Conservation (phyloP, 1,139 yeast genomes). For the Candida tunisiensis region DNA sequence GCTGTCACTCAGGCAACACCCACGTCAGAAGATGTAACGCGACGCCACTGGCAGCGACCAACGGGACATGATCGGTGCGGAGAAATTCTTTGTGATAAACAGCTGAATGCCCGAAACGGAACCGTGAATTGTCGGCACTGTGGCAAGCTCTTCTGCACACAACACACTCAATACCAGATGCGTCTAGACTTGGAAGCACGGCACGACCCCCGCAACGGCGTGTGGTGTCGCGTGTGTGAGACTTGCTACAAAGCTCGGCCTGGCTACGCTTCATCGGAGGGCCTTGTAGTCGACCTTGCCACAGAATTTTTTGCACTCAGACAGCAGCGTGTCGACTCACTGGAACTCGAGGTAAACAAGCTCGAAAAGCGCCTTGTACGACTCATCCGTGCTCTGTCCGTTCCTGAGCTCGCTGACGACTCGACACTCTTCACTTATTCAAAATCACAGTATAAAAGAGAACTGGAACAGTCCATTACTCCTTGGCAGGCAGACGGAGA, state of each 20-base stretch:
- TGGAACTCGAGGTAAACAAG: constrained; percentile 31
- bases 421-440: constrained; percentile 7
- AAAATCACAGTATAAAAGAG: constrained; percentile 14
- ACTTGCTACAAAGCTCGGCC: constrained; percentile 41
- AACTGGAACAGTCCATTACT: constrained; percentile 35
- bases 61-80: constrained; percentile 16
- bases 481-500: constrained; percentile 51
- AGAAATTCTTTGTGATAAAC: constrained; percentile 13
- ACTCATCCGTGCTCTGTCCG: constrained; percentile 17
- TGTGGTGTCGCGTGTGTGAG: constrained; percentile 58
- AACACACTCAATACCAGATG: constrained; percentile 39
- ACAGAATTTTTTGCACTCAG: constrained; percentile 26
- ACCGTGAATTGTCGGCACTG: constrained; percentile 29
- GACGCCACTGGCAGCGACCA: constrained; percentile 51
- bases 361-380: constrained; percentile 49
- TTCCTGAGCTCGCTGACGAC: neutral
- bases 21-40: constrained; percentile 11
- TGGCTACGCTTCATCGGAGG: constrained; percentile 30
- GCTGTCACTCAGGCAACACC: too few species aligned
- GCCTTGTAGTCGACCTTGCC: constrained; percentile 29
- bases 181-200: constrained; percentile 29
- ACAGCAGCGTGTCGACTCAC: constrained; percentile 22
- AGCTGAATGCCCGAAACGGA: constrained; percentile 15
- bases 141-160: constrained; percentile 53
- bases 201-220: constrained; percentile 32